Evolutionary conservation across 2,329 filamentous ascomycete genomes (phyloP), one percentile per base, ranked within the genome.

Genomic region (Pyricularia sp.): DNA sequence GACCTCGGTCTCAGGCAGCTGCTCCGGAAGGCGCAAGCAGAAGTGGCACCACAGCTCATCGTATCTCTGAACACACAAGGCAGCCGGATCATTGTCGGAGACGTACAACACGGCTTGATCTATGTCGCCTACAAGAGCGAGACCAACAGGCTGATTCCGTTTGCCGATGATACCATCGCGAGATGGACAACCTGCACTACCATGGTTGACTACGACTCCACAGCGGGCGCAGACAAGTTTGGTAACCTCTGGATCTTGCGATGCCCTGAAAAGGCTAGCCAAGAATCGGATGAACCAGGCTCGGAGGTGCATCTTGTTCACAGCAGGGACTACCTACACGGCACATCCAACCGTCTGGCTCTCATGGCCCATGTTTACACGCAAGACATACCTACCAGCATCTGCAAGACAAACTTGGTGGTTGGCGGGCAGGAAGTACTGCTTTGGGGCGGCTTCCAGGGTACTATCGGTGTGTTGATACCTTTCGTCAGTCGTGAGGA

Each of bases 151-250:
- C 81, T 99, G 62, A 96, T 99, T 66, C 90, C 93, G 0, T 99
- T 99, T 71, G 90, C 85, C 22, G 94, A 99, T 73, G 94, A 99
- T 73, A 89, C 88, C 7, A 84, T 97, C 67, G 83, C 92, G 63
- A 87, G 94, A 35, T 97, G 93, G 90, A 96, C 91, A 1, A 96
- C 91, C 0, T 90, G 90, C 69, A 89, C 90, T 0, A 84, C 92
- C 2, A 96, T 99, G 91, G 88, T 97, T 1, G 94, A 99, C 76
- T 99, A 99, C 75, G 94, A 99, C 74, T 96, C 94, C 1, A 87
- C 90, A 28, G 93, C 92, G 2, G 94, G 93, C 44, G 93, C 93
- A 44, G 94, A 99, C 78, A 97, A 97, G 73, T 99, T 99, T 69
- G 96, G 94, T 67, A 99, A 99, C 71, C 77, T 99, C 19, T 99